Base-by-base conservation (phyloP, 805 yeast species). In the Ogataea trehalophila region DNA sequence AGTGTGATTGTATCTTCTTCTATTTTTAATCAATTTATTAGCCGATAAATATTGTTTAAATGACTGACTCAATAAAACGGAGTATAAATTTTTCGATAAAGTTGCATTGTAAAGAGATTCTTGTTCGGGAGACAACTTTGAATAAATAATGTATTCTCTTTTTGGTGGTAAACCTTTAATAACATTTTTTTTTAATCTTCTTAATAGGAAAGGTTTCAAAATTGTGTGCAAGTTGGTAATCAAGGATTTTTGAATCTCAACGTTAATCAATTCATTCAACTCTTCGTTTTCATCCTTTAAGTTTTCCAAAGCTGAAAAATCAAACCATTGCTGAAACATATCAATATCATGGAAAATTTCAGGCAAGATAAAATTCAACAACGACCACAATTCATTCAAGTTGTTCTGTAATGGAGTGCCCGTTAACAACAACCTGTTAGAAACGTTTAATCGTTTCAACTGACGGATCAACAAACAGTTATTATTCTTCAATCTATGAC, bases 341-440 rank as follows among this genome's bases (percentile, higher is more conserved):
- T 84, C 92, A 50, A 91, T 76, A 65, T 92, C 98, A 39, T 87
- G 87, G 63, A 92, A 92, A 29, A 94, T 86, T 58, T 90, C 97
- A 0, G 99, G 99, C 44, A 92, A 70, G 34, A 94, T 84, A 61
- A 92, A 92, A 62, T 94, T 94, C 46, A 92, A 72, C 48, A 94
- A 70, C 0, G 97, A 85, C 98, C 98, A 92, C 36, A 94, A 69
- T 66, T 94, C 98, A 45, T 85, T 78, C 48, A 92, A 70, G 59
- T 91, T 92, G 63, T 92, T 92, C 64, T 92, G 99, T 44, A 92
- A 71, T 0, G 99, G 98, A 0, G 99, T 92, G n/a, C 99, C 99
- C 0, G 99, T 92, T 14, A 92, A 69, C 26, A 92, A 69, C 41
- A 92, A 70, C 51, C 97, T 71, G 60, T 92, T 92, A 1, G 80